Conservation (phyloP, 805 yeast species). For the Zygosaccharomyces bailii region DNA sequence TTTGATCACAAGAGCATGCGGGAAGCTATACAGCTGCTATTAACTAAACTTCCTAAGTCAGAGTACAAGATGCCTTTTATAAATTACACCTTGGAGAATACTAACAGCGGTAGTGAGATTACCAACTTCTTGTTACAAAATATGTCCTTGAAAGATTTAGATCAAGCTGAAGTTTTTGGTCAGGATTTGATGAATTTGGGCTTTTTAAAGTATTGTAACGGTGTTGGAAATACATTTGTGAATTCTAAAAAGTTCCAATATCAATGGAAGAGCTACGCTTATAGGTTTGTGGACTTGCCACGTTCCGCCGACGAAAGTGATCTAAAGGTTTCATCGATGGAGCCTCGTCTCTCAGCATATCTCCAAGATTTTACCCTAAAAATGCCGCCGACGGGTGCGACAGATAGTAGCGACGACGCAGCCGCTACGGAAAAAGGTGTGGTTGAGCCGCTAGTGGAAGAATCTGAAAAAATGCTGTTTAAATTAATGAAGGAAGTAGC, state of each 20-base stretch:
- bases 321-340: constrained; percentile 10
- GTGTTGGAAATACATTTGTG: constrained; percentile 70
- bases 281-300: constrained; percentile 47
- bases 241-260: constrained; percentile 70
- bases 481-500: constrained; percentile 56
- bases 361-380: constrained; percentile 18
- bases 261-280: constrained; percentile 77
- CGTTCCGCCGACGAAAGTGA: constrained; percentile 19
- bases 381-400: constrained; percentile 9
- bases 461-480: constrained; percentile 44
- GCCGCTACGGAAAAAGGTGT: constrained; percentile 9
- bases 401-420: constrained; percentile 1
- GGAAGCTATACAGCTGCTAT: constrained; percentile 41
- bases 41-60: constrained; percentile 49
- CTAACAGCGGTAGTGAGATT: constrained; percentile 36
- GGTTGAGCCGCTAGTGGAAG: constrained; percentile 22
- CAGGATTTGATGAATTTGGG: constrained; percentile 64
- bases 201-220: constrained; percentile 48
- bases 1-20: constrained; percentile 36
- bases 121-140: constrained; percentile 30
- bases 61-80: constrained; percentile 63
- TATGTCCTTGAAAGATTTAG: constrained; percentile 40
- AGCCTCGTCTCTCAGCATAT: constrained; percentile 17
- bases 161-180: constrained; percentile 67
- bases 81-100: constrained; percentile 29